These are phyloP conservation scores for Botryosphaeria dothidea DNA, from an alignment of 2,329 filamentous ascomycete genomes.

Conservation along the genomic window DNA sequence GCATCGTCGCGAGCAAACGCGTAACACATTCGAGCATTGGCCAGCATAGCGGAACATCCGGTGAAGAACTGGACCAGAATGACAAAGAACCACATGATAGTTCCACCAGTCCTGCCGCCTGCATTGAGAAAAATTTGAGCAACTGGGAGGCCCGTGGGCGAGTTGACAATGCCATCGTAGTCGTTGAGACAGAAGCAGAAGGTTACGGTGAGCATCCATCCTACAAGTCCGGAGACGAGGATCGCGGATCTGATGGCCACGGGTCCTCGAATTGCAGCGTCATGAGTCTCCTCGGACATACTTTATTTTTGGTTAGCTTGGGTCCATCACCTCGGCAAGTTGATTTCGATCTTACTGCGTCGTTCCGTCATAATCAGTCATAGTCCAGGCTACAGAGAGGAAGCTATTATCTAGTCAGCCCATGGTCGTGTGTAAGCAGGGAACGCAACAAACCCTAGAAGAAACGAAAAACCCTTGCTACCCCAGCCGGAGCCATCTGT, in stretches of 20 bases:
- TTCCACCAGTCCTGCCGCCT: constrained; percentile 57
- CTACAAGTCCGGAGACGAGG: constrained; percentile 59
- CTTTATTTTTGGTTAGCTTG: constrained; percentile 30
- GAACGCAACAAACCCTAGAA: constrained; percentile 52
- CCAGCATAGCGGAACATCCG: constrained; percentile 64
- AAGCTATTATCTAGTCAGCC: constrained; percentile 41
- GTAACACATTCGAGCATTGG: constrained; percentile 64
- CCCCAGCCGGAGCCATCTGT: constrained; percentile 65
- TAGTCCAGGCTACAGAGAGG: constrained; percentile 61
- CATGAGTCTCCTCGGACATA: constrained; percentile 68
- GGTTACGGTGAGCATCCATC: constrained; percentile 64
- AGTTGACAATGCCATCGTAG: constrained; percentile 55
- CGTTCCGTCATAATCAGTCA: constrained; percentile 69
- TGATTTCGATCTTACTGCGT: constrained; percentile 53
- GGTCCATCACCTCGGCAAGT: neutral
- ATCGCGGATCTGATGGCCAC: constrained; percentile 61
- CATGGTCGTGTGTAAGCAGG: neutral
- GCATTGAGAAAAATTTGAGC: constrained; percentile 62
- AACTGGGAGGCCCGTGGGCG: constrained; percentile 62
- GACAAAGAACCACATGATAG: constrained; percentile 62
- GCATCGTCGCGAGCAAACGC: constrained; percentile 62
- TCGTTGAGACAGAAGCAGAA: constrained; percentile 65
- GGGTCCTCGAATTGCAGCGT: constrained; percentile 62
- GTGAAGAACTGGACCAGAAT: constrained; percentile 67
- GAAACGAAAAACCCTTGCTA: constrained; percentile 61